A percentile compares a stretch with the other conserved stretches of the same genome.
Evolutionary conservation across 1,284 basidiomycete species (phyloP).

Genomic region (Ceratobasidium sp.): DNA sequence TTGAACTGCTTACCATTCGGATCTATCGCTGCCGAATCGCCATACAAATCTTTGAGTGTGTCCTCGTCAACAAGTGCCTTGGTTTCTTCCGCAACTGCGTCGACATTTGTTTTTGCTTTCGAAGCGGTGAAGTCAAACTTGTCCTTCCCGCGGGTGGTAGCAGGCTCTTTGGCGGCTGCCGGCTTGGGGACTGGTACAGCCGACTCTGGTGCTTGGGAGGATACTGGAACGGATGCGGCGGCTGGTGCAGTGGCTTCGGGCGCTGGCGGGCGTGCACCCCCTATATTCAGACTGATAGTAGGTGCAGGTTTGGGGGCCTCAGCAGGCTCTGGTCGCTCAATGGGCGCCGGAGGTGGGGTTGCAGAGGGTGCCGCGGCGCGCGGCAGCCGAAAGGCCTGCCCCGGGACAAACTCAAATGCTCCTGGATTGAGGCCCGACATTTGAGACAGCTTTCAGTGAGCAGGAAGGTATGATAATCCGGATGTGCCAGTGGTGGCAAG

Average conservation of each 20-base stretch:
- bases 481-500: slow-evolving; percentile 2
- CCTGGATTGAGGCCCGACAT: slow-evolving; percentile 70
- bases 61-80: slow-evolving; percentile 79
- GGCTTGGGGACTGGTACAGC: slow-evolving; percentile 44
- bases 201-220: slow-evolving; percentile 53
- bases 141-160: slow-evolving; percentile 42
- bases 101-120: slow-evolving; percentile 83
- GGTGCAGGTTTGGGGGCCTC: slow-evolving; percentile 53
- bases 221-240: slow-evolving; percentile 42
- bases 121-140: slow-evolving; percentile 69
- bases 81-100: slow-evolving; percentile 80
- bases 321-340: slow-evolving; percentile 65
- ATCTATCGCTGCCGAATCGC: slow-evolving; percentile 53
- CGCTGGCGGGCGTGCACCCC: slow-evolving; percentile 48
- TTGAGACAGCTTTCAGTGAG: neutral
- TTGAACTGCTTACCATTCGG: slow-evolving; percentile 59
- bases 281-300: slow-evolving; percentile 49
- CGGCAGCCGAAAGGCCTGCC: slow-evolving; percentile 59
- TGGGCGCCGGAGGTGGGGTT: slow-evolving; percentile 50
- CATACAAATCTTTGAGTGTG: slow-evolving; percentile 87
- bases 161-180: slow-evolving; percentile 47
- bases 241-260: slow-evolving; percentile 44
- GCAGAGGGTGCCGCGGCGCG: slow-evolving; percentile 45
- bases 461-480: neutral
- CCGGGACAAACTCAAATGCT: slow-evolving; percentile 85